A percentile compares a stretch with the other conserved stretches of the same genome.
These are phyloP conservation scores for Trypanosoma lewisi DNA, from an alignment of 208 protist species.

Conservation along the genomic window DNA sequence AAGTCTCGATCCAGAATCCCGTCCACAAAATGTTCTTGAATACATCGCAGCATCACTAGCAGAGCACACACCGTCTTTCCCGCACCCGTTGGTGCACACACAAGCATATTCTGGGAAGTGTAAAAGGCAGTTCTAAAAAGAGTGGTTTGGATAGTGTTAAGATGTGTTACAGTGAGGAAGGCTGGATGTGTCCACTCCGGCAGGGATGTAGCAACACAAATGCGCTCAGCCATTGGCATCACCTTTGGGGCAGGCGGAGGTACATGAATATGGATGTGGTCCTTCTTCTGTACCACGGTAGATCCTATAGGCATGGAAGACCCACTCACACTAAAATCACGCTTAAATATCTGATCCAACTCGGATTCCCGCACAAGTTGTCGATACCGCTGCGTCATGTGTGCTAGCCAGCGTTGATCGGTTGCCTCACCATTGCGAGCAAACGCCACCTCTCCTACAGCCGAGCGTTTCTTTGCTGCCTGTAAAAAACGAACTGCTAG, in stretches of 20 bases:
- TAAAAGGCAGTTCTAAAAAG: constrained; percentile 97
- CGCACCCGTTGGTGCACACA: constrained; percentile 98
- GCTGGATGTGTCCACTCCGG: constrained; percentile 89
- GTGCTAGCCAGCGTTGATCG: constrained; percentile 74
- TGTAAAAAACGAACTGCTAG: constrained; percentile 76
- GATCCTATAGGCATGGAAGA: constrained; percentile 65
- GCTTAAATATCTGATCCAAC: constrained; percentile 82
- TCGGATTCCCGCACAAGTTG: constrained; percentile 82
- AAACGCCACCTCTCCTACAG: constrained; percentile 32
- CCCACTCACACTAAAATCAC: constrained; percentile 71
- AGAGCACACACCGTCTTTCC: constrained; percentile 99
- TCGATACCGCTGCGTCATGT: constrained; percentile 87
- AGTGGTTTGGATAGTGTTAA: constrained; percentile 96
- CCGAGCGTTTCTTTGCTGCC: constrained; percentile 46
- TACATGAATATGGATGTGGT: constrained; percentile 81
- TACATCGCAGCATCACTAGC: constrained; percentile 94
- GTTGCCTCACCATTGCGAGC: constrained; percentile 48
- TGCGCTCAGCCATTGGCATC: constrained; percentile 69
- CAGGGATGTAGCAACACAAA: constrained; percentile 77
- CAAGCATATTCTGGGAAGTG: constrained; percentile 98
- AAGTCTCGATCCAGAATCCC: constrained; percentile 91
- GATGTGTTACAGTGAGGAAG: constrained; percentile 89
- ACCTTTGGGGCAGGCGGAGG: constrained; percentile 69
- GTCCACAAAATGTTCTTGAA: constrained; percentile 89
- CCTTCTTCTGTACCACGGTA: constrained; percentile 59